Conservation (phyloP, 768 basidiomycete genomes). For the Lactarius hatsudake region DNA sequence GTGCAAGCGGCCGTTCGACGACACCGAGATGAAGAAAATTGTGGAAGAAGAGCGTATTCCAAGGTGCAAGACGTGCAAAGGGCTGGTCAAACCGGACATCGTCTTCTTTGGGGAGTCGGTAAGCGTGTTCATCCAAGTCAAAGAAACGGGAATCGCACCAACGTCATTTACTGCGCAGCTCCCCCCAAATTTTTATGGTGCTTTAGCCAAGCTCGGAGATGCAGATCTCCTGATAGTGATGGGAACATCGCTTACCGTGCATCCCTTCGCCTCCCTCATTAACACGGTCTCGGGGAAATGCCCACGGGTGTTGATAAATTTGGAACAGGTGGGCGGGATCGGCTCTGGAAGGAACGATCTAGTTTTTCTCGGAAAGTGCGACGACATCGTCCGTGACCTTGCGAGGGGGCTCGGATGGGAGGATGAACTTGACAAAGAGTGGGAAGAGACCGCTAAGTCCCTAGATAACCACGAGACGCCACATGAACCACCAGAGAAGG, state of each 20-base stretch:
- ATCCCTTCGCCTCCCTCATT: conserved; percentile 26
- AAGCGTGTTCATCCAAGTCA: conserved; percentile 30
- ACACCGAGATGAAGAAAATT: conserved; percentile 62
- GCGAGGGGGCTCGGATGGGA: conserved; percentile 27
- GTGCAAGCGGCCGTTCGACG: conserved; percentile 59
- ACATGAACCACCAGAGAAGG: neutral
- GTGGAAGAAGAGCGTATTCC: conserved; percentile 65
- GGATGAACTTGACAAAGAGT: conserved; percentile 23
- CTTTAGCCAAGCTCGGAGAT: conserved; percentile 49
- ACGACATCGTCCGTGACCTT: conserved; percentile 26
- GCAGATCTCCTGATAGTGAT: conserved; percentile 58
- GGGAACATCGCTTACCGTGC: conserved; percentile 28
- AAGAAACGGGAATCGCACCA: neutral
- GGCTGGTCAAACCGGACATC: conserved; percentile 90
- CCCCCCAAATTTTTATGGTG: conserved; percentile 61
- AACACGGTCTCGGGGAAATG: conserved; percentile 15
- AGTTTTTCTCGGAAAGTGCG: conserved; percentile 27
- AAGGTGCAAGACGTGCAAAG: conserved; percentile 62
- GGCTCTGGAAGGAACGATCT: conserved; percentile 22
- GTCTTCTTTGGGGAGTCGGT: conserved; percentile 89
- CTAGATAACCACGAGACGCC: conserved; percentile 10
- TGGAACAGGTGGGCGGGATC: conserved; percentile 24
- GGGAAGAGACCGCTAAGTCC: conserved; percentile 13
- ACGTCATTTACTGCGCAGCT: conserved; percentile 45
- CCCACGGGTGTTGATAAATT: conserved; percentile 27